Evolutionary conservation across 1,284 basidiomycete genomes (phyloP).

Genomic region (Thecaphora thlaspeos): DNA sequence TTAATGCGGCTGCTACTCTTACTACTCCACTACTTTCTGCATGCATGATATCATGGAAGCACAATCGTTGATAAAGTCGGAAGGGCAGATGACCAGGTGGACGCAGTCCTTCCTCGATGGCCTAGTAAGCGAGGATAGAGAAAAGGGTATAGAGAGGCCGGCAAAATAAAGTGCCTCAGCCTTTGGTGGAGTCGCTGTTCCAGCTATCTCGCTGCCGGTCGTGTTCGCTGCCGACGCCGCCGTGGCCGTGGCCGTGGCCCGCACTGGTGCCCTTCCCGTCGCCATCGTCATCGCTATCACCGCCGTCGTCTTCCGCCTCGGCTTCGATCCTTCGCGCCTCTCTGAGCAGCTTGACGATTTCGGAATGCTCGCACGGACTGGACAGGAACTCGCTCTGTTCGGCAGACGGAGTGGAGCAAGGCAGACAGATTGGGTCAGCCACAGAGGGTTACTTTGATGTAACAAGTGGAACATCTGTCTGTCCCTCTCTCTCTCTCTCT

Average conservation of each 20-base stretch:
- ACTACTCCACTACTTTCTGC: too few species aligned
- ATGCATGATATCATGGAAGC: too few species aligned
- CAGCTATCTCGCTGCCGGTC: conserved; percentile 18
- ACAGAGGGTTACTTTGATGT: too few species aligned
- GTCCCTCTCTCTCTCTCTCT: too few species aligned
- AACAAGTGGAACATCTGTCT: too few species aligned
- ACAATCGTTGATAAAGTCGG: too few species aligned
- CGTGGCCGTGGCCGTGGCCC: conserved; percentile 1
- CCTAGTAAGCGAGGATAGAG: too few species aligned
- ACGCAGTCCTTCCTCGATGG: too few species aligned
- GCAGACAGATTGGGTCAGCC: too few species aligned
- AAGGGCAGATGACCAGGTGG: too few species aligned
- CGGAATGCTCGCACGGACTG: conserved; percentile 25
- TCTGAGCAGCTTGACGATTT: conserved; percentile 25
- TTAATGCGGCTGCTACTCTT: too few species aligned
- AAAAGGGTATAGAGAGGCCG: too few species aligned
- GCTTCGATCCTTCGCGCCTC: conserved; percentile 20
- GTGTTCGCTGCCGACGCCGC: neutral
- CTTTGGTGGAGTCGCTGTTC: conserved; percentile 38
- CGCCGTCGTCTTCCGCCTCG: conserved; percentile 6
- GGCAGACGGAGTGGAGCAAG: neutral
- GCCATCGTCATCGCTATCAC: neutral
- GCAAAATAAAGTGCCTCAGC: conserved; percentile 5
- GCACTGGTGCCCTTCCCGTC: neutral
- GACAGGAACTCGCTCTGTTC: conserved; percentile 30